Base-by-base conservation (phyloP, 2,329 filamentous ascomycete species). In the Talaromyces sp. region DNA sequence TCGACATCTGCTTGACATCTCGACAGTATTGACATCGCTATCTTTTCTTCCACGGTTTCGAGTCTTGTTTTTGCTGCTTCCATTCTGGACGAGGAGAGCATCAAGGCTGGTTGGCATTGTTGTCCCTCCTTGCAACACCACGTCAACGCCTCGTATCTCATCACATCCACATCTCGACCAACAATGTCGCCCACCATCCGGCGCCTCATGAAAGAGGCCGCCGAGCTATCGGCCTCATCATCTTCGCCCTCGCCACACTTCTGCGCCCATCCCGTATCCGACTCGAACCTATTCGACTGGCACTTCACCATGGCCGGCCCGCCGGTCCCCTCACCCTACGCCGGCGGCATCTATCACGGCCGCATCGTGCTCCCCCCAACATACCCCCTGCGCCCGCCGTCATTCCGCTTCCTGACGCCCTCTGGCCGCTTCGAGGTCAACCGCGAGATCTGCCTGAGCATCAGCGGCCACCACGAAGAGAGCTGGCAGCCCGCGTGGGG, bases 401-500 rank as follows among this genome's bases (percentile, higher is more conserved):
- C 87, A n/a, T 98, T 99, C 81, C 91, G 95, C 69, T 98, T 99
- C 81, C 83, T 92, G 7, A 98, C 95, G 0, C 92, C 95, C 0
- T 91, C 87, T 28, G 95, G 93, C 58, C 87, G 95, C 64, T 99
- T 99, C 77, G 95, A 98, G 76, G 88, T 92, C 60, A 99, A 99
- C 74, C 87, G 95, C 66, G 93, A 98, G 80, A 98, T 99, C 68
- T 99, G 95, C 73, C 85, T 99, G 17, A 91, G 87, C 70, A 99
- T 98, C 70, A 91, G 87, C 58, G 93, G 93, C 2, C 93, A 97
- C 76, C 95, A 99, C 77, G 95, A 98, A 75, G 95, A 98, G 80
- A 96, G 91, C 17, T 99, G 95, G 95, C 93, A 97, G 82, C 95
- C 95, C 0, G 95, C 95, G 0, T 99, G 95, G 95, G 95, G 95